Evolutionary conservation across 2,329 filamentous ascomycete species (phyloP).

Genomic region (Aspergillus sp.): DNA sequence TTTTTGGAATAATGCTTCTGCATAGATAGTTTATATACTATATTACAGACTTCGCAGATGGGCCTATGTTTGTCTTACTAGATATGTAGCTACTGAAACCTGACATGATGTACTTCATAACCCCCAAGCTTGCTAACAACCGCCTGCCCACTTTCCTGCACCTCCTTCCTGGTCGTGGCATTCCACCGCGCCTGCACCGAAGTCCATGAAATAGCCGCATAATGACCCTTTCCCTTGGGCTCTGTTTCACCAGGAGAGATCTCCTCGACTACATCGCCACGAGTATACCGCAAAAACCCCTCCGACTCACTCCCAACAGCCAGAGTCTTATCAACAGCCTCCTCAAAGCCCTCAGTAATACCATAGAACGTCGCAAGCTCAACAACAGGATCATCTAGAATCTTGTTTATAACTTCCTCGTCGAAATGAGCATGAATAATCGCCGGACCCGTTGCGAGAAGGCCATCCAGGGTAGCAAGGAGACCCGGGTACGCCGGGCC

Average conservation of each 20-base stretch:
- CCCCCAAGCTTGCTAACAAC: not conserved
- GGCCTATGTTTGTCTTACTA: too few relatives aligned
- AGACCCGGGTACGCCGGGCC: not conserved
- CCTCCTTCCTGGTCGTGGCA: not conserved
- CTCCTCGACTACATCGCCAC: not conserved
- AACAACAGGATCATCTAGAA: not conserved
- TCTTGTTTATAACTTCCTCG: not conserved
- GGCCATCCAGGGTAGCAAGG: not conserved
- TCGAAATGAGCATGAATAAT: not conserved
- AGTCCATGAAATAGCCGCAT: not conserved
- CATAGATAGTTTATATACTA: too few relatives aligned
- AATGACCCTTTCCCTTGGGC: conserved; percentile 1
- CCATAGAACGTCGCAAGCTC: not conserved
- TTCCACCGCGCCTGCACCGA: not conserved
- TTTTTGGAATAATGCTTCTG: not conserved
- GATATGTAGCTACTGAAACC: not conserved
- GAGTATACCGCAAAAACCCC: not conserved
- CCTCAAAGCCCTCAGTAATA: not conserved
- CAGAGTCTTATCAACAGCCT: not conserved
- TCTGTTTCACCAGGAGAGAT: not conserved
- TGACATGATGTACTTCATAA: conserved; percentile 5
- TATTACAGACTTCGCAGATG: too few relatives aligned
- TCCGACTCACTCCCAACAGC: not conserved
- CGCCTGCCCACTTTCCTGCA: not conserved
- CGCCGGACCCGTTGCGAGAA: not conserved